Evolutionary conservation across 495 filamentous ascomycete genomes (phyloP), one percentile per base, ranked within the genome.

Genomic region (Penicillium crystallinum): DNA sequence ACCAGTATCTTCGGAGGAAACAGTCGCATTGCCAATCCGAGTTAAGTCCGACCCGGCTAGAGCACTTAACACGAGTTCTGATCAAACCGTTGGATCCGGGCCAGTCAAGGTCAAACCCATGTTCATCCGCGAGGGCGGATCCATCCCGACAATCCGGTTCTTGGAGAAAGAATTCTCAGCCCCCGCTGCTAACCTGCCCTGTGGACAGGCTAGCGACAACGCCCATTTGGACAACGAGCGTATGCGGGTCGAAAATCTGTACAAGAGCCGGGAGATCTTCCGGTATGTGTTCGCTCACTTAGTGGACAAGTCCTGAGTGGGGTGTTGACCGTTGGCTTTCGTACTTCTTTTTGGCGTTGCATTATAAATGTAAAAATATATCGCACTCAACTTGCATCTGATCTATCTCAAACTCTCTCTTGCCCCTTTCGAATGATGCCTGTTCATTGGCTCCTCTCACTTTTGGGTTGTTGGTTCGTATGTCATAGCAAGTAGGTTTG

Each of bases 181-280:
- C 0, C 90, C 91, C 0, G 93, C 95, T 0, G 93, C 93, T 0
- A 92, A 97, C 68, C 64, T 98, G 35, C 95, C 93, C 0, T 96
- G 91, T 62, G 93, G 93, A 2, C 93, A 97, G 67, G 90, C 91
- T 36, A 97, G 90, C 62, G 93, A 98, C 65, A 81, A 82, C 46
- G 93, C 91, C 22, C 93, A 98, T 82, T 69, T 98, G 69, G 89
- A 95, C 59, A 97, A 97, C 65, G 93, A 98, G 77, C 74, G 95
- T 49, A 68, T 97, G 66, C 76, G 93, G 34, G 74, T 97, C 44
- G 69, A 86, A 61, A 98, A 98, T 67, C 65, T 98, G 63, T 85
- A 88, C 52, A 96, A 95, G 72, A 92, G 89, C 57, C 82, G 88
- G 53, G 89, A 91, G 66, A 95, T 98, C 33, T 95, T 98, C 58